Conservation (phyloP, 495 filamentous ascomycete species). For the Ramalina peruviana region DNA sequence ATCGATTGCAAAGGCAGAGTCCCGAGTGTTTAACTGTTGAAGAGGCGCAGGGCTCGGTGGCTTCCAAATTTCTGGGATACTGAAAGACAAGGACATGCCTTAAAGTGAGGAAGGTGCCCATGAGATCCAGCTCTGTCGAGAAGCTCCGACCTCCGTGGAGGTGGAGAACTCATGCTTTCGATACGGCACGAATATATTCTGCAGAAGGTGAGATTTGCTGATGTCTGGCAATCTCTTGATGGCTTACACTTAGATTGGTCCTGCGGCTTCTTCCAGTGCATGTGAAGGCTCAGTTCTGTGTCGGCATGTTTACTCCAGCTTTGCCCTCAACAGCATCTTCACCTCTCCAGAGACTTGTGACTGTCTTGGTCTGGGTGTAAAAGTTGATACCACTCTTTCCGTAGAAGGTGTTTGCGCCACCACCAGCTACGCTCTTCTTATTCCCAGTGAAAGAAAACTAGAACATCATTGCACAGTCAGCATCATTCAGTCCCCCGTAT, state of each 20-base stretch:
- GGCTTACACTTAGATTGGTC: not conserved
- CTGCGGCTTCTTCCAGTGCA: not conserved
- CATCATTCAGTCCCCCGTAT: too few relatives aligned
- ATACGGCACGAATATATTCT: too few relatives aligned
- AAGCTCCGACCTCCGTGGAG: too few relatives aligned
- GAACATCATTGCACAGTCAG: too few relatives aligned
- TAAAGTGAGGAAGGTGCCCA: too few relatives aligned
- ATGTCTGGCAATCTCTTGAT: not conserved
- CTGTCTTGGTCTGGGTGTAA: conserved; percentile 95
- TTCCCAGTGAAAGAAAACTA: conserved; percentile 90
- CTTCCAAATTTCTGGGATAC: too few relatives aligned
- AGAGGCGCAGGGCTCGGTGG: too few relatives aligned
- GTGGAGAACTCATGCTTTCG: too few relatives aligned
- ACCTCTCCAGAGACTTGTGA: conserved; percentile 79
- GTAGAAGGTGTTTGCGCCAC: conserved; percentile 90
- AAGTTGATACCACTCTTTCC: conserved; percentile 84
- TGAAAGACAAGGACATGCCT: too few relatives aligned
- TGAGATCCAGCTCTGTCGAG: too few relatives aligned
- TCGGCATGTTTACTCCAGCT: conserved; percentile 90
- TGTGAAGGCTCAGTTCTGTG: conserved; percentile 34
- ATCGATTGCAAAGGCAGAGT: too few relatives aligned
- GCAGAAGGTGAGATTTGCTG: not conserved
- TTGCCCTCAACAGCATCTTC: conserved; percentile 72
- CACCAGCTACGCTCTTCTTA: conserved; percentile 89
- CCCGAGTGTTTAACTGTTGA: too few relatives aligned